Evolutionary conservation across 768 basidiomycete species (phyloP), one percentile per base, ranked within the genome.

Genomic region (Scleroderma bovista): DNA sequence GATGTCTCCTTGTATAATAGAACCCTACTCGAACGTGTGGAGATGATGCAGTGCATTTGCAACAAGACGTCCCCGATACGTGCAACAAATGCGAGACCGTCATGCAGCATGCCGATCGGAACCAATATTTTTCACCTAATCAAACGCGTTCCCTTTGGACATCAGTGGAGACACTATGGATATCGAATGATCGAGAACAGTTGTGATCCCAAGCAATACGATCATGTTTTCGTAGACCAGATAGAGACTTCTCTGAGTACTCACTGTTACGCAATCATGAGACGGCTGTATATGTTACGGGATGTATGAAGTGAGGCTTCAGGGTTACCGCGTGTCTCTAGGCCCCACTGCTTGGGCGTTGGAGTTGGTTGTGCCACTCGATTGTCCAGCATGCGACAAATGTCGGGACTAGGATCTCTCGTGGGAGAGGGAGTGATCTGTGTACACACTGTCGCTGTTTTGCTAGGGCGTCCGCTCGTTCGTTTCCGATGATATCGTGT

Each of bases 181-280:
- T 26, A 47, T 37, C 24, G 44, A 53, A 8, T 52, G 54, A 20
- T 59, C 59, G 50, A 52, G 58, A 41, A 52, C 58, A 22, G 47
- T 54, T 20, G 53, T 41, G 3, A 51, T 41, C 11, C 60, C 57
- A 34, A 40, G 51, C 19, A 60, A 50, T 9, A 50, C 52, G 2
- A 62, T 31, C 15, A 62, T 46, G 47, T 61, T 61, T 20, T 46
- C 47, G 43, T 61, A 20, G 47, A 47, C 60, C 60, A 61, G 16
- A 60, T 56, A 23, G 45, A 46, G 19, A 61, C 44, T 44, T 60
- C 59, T 15, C 55, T 51, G 17, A 47, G 47, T 31, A 58, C 33
- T 20, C 57, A 20, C 59, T 60, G 24, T 26, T 24, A 24, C 26
- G 13, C 12, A 3, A 12, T 36, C 6, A 36, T 5, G 13, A n/a